Conservation (phyloP, 1,139 yeast species). For the Pichia sp. region DNA sequence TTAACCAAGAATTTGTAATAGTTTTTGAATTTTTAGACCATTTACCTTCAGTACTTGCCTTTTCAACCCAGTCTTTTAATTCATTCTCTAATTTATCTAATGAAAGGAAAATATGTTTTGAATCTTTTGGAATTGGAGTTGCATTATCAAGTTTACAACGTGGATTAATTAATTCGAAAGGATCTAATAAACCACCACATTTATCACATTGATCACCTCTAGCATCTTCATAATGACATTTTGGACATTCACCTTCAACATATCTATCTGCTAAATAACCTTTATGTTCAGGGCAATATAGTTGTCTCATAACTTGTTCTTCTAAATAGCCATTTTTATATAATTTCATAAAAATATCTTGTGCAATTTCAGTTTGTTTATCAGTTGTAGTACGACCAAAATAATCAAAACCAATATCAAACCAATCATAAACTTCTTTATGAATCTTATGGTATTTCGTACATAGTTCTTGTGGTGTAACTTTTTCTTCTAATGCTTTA, state of each 20-base stretch:
- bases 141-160: constrained; percentile 89
- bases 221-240: constrained; percentile 91
- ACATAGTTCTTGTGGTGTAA: constrained; percentile 82
- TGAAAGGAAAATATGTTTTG: constrained; percentile 80
- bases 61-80: constrained; percentile 65
- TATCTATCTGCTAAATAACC: constrained; percentile 93
- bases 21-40: constrained; percentile 92
- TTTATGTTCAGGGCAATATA: constrained; percentile 84
- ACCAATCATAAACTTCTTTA: constrained; percentile 91
- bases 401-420: constrained; percentile 86
- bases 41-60: constrained; percentile 61
- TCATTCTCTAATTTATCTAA: constrained; percentile 78
- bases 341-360: constrained; percentile 77
- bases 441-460: constrained; percentile 85
- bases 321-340: constrained; percentile 71
- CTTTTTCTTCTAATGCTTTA: constrained; percentile 89
- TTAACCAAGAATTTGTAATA: constrained; percentile 88
- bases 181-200: constrained; percentile 85
- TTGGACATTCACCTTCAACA: constrained; percentile 97
- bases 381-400: constrained; percentile 96
- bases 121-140: constrained; percentile 69
- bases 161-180: constrained; percentile 88
- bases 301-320: constrained; percentile 82
- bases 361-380: constrained; percentile 91
- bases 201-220: constrained; percentile 99